Percentiles rank a stretch among this genome's conserved stretches.
Evolutionary conservation across 352 stramenopile species (phyloP).

Genomic region (Phytophthora melonis): DNA sequence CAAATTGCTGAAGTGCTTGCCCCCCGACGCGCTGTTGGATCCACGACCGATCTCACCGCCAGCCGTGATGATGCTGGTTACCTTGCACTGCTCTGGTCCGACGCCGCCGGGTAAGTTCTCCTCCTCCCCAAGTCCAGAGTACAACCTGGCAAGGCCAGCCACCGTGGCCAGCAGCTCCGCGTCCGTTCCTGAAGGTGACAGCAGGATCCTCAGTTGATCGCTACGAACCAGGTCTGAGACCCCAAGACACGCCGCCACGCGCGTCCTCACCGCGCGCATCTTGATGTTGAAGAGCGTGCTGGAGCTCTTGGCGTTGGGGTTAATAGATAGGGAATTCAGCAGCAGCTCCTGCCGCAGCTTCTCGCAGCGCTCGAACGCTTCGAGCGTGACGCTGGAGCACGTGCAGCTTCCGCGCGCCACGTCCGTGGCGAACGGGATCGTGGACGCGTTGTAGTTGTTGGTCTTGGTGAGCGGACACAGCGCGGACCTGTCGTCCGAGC

Average conservation of each 20-base stretch:
- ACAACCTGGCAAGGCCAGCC: constrained; percentile 69
- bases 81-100: constrained; percentile 49
- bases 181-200: constrained; percentile 89
- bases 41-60: constrained; percentile 87
- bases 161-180: constrained; percentile 86
- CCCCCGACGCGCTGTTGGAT: constrained; percentile 76
- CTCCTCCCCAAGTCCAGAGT: constrained; percentile 51
- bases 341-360: constrained; percentile 78
- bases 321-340: constrained; percentile 85
- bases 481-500: constrained; percentile 87
- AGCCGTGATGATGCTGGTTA: constrained; percentile 87
- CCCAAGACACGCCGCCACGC: constrained; percentile 67
- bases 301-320: constrained; percentile 77
- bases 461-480: constrained; percentile 77
- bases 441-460: constrained; percentile 92
- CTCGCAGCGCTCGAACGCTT: constrained; percentile 75
- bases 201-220: constrained; percentile 62
- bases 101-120: constrained; percentile 36
- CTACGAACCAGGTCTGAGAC: constrained; percentile 62
- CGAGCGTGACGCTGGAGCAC: constrained; percentile 78
- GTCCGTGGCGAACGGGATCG: constrained; percentile 67
- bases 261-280: constrained; percentile 62
- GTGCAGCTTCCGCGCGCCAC: constrained; percentile 88
- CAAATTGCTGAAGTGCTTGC: constrained; percentile 85
- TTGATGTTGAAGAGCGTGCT: constrained; percentile 74